phyloP scores from a whole-genome alignment of 2,329 filamentous ascomycete species.

The Aspergillus melleus region DNA sequence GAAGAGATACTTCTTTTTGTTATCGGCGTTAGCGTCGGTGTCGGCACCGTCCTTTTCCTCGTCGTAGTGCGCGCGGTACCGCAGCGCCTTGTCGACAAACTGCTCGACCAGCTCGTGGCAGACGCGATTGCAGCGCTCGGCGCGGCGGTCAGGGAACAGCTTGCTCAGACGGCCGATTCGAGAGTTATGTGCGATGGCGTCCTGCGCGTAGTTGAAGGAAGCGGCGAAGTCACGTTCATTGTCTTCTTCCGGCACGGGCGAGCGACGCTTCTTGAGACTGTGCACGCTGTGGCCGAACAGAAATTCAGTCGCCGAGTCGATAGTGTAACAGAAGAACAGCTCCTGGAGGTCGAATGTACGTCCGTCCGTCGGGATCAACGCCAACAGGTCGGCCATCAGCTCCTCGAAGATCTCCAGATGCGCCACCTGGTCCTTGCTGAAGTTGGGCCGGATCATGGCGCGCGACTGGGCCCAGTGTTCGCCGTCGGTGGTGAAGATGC shows the following conservation, averaged over 20 bases:
- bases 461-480: constrained; percentile 55
- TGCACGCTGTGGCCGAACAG: constrained; percentile 65
- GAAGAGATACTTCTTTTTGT: constrained; percentile 43
- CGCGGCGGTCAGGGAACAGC: constrained; percentile 20
- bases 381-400: constrained; percentile 23
- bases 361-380: constrained; percentile 24
- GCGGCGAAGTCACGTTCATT: constrained; percentile 16
- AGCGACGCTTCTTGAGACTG: constrained; percentile 44
- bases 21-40: background rate
- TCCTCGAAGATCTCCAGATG: constrained; percentile 28
- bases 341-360: constrained; percentile 27
- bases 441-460: constrained; percentile 52
- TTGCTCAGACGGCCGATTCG: constrained; percentile 17
- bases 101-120: constrained; percentile 31
- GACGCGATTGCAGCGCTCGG: constrained; percentile 35
- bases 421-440: constrained; percentile 27
- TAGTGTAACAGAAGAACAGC: constrained; percentile 48
- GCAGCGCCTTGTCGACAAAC: constrained; percentile 43
- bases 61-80: constrained; percentile 19
- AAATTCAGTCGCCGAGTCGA: constrained; percentile 84
- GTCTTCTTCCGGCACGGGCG: constrained; percentile 17
- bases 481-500: constrained; percentile 58
- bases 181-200: constrained; percentile 18
- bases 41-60: constrained; percentile 19
- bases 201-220: constrained; percentile 32